A percentile compares a stretch with the other conserved stretches of the same genome.
These are phyloP conservation scores for Calycina marina DNA, from an alignment of 2,329 filamentous ascomycete species.

Conservation along the genomic window DNA sequence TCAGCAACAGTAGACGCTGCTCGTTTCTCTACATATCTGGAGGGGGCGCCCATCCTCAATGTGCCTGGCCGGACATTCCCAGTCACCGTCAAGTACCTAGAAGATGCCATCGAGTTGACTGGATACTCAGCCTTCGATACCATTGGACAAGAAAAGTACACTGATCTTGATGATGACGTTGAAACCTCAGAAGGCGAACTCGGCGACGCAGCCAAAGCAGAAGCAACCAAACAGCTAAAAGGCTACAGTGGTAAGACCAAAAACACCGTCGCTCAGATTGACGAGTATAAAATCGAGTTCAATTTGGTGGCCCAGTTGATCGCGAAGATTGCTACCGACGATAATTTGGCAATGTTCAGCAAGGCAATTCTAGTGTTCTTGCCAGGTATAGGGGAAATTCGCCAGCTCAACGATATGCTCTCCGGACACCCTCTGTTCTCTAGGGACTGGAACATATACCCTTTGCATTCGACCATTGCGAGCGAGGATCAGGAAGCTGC, in stretches of 20 bases:
- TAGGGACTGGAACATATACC: slow-evolving; percentile 70
- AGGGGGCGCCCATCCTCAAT: slow-evolving; percentile 71
- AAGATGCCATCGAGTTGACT: slow-evolving; percentile 83
- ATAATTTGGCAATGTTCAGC: slow-evolving; percentile 56
- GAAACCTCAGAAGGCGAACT: slow-evolving; percentile 33
- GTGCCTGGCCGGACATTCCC: slow-evolving; percentile 91
- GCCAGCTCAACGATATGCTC: slow-evolving; percentile 75
- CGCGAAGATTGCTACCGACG: slow-evolving; percentile 55
- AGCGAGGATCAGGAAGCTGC: slow-evolving; percentile 93
- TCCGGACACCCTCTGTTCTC: slow-evolving; percentile 62
- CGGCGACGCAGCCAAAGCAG: slow-evolving; percentile 29
- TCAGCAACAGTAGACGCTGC: slow-evolving; percentile 92
- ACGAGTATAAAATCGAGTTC: slow-evolving; percentile 87
- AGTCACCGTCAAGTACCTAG: slow-evolving; percentile 73
- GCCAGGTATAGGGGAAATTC: slow-evolving; percentile 86
- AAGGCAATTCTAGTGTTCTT: slow-evolving; percentile 90
- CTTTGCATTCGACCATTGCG: slow-evolving; percentile 85
- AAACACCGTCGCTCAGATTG: slow-evolving; percentile 59
- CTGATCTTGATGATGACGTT: slow-evolving; percentile 48
- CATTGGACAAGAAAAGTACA: slow-evolving; percentile 31
- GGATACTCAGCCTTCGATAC: slow-evolving; percentile 46
- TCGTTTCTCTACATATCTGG: slow-evolving; percentile 78
- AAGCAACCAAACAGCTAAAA: slow-evolving; percentile 49
- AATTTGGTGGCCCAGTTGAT: slow-evolving; percentile 73
- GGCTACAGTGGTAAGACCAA: slow-evolving; percentile 65